Conservation (phyloP, 2,329 filamentous ascomycete genomes). For the Parascedosporium putredinis region DNA sequence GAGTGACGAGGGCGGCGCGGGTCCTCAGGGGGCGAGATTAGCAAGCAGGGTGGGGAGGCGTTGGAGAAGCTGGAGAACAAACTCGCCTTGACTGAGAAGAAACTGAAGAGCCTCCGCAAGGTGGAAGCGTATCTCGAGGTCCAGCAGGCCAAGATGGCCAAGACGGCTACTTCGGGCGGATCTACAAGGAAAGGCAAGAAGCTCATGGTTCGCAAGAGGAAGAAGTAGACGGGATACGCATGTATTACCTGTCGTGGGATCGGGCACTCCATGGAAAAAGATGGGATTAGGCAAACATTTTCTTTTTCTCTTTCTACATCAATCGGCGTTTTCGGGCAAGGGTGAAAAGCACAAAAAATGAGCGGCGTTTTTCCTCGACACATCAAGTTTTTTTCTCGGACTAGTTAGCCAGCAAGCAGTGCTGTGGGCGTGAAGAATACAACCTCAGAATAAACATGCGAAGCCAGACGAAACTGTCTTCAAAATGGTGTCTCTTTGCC, state of each 20-base stretch:
- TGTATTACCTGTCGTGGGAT: too few relatives aligned
- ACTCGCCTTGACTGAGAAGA: conserved; percentile 40
- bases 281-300: too few relatives aligned
- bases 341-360: too few relatives aligned
- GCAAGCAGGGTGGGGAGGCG: conserved; percentile 16
- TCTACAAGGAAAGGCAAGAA: conserved; percentile 50
- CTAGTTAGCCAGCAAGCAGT: too few relatives aligned
- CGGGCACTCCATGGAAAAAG: too few relatives aligned
- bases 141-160: conserved; percentile 54
- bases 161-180: conserved; percentile 50
- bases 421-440: too few relatives aligned
- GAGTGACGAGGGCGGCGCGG: conserved; percentile 15
- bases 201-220: conserved; percentile 52
- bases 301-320: conserved; percentile 12
- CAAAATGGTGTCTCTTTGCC: too few relatives aligned
- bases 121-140: conserved; percentile 48
- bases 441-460: too few relatives aligned
- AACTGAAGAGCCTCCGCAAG: conserved; percentile 41
- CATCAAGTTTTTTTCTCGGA: too few relatives aligned
- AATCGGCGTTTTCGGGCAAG: too few relatives aligned
- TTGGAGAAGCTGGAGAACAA: conserved; percentile 36
- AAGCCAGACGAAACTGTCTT: too few relatives aligned
- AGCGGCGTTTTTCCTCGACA: too few relatives aligned
- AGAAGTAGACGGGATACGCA: conserved; percentile 42
- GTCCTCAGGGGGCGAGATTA: conserved; percentile 12